These are phyloP conservation scores for Silybum marianum DNA, from an alignment of 129 eudicot genomes.

Conservation along the genomic window DNA sequence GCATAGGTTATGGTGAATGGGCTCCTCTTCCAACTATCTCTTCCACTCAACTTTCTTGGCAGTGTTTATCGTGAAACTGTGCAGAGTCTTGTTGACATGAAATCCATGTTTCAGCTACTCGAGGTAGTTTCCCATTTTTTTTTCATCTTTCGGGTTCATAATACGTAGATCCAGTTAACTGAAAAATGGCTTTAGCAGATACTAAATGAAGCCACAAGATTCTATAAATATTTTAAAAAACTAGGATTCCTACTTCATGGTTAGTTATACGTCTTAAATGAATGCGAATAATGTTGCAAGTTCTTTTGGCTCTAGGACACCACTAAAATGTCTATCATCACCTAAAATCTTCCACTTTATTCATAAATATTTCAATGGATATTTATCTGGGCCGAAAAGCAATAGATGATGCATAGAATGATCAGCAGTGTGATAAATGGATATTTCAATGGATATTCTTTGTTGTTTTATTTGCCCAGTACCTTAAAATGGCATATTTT, in stretches of 20 bases:
- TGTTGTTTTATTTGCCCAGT: not conserved
- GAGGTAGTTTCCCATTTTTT: constrained; percentile 59
- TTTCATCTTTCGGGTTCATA: constrained; percentile 10
- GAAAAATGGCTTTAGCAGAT: not conserved
- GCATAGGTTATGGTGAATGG: constrained; percentile 97
- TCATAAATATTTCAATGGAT: no score
- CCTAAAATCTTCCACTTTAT: not conserved
- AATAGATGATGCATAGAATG: no score
- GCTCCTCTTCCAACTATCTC: constrained; percentile 95
- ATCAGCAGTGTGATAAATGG: no score
- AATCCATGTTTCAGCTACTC: constrained; percentile 89
- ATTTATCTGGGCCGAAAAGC: no score
- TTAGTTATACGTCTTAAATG: not conserved
- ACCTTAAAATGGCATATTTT: constrained; percentile 5
- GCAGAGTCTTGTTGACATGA: constrained; percentile 95
- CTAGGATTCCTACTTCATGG: not conserved
- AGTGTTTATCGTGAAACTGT: constrained; percentile 94
- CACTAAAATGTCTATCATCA: not conserved
- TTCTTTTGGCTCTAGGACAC: not conserved
- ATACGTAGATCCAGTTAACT: constrained; percentile 2
- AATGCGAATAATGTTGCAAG: not conserved
- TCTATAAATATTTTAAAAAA: not conserved
- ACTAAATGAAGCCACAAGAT: not conserved
- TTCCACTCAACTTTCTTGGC: constrained; percentile 97
- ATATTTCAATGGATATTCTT: no score